phyloP scores from a whole-genome alignment of 129 eudicot species.

The Scalesia atractyloides region DNA sequence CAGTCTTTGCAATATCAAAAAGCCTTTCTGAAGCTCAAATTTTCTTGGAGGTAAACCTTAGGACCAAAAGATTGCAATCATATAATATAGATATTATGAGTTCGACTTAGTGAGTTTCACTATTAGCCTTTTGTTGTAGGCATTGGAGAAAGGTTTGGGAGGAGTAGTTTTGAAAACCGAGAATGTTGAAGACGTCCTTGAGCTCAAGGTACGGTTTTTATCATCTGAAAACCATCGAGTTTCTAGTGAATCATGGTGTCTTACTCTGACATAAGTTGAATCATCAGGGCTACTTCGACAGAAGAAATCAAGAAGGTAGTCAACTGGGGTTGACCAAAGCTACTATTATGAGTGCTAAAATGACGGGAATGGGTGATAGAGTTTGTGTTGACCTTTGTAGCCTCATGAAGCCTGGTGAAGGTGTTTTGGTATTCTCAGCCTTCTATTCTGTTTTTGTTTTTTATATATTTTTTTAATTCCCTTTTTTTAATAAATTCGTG shows the following conservation, averaged over 20 bases:
- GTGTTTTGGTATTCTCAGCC: conserved; percentile 72
- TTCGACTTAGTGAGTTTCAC: conserved; percentile 9
- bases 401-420: conserved; percentile 96
- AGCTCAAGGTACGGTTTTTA: conserved; percentile 64
- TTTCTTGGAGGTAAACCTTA: conserved; percentile 67
- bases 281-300: conserved; percentile 73
- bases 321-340: conserved; percentile 69
- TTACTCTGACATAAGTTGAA: conserved; percentile 25
- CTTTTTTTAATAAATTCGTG: conserved; percentile 13
- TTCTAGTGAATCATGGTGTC: conserved; percentile 20
- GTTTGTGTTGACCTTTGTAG: conserved; percentile 96
- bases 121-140: conserved; percentile 51
- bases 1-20: conserved; percentile 75
- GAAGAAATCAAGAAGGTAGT: conserved; percentile 62
- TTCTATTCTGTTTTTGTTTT: background rate
- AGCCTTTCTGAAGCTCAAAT: conserved; percentile 69
- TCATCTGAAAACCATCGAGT: background rate
- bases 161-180: conserved; percentile 88
- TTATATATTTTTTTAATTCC: background rate
- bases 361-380: conserved; percentile 97
- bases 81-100: background rate
- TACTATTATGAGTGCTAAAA: conserved; percentile 60
- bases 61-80: conserved; percentile 12
- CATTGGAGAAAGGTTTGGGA: conserved; percentile 89
- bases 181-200: conserved; percentile 62